Evolutionary conservation across 1,139 yeast genomes (phyloP), one percentile per base, ranked within the genome.

Genomic region (Yamadazyma kanchanaburiensis): DNA sequence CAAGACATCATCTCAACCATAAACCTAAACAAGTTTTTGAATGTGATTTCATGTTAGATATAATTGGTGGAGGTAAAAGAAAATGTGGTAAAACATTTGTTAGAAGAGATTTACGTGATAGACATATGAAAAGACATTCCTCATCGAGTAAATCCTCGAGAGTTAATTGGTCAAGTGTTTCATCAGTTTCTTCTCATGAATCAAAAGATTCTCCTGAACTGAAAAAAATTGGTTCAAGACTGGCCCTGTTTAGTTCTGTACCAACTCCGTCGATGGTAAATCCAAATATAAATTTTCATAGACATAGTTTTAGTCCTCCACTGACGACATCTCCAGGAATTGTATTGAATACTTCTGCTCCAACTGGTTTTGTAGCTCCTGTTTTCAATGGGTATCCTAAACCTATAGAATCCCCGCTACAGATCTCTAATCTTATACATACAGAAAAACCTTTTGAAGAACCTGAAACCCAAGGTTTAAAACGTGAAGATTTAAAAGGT

Each of bases 61-160:
- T 54, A 22, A 46, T 45, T 20, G 58, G 53, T 22, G 60, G 58
- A 2, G 42, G 39, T 3, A 38, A 35, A 25, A 33, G 47, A 25
- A 35, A 38, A 22, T 67, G 74, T 46, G 70, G 70, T n/a, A 63
- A 64, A 37, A 59, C 61, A 3, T 67, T 67, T 51, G 74, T 63
- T 5, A 37, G 74, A n/a, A 55, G 51, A 30, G 74, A 67, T 37
- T 49, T 67, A 28, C 53, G 54, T 27, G 72, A 65, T 25, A 42
- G 71, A 22, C 74, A 67, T 35, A 43, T 48, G 22, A 56, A 48
- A 34, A 45, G 74, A 20, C 72, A 65, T 39, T 38, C 49, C 9
- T 16, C 38, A 3, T 22, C 31, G 3, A 30, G 33, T 11, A 26
- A 31, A 3, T 27, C 24, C 15, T 28, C 39, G 1, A 25, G 43